Conservation (phyloP, 2,329 filamentous ascomycete genomes). For the Nakataea oryzae region DNA sequence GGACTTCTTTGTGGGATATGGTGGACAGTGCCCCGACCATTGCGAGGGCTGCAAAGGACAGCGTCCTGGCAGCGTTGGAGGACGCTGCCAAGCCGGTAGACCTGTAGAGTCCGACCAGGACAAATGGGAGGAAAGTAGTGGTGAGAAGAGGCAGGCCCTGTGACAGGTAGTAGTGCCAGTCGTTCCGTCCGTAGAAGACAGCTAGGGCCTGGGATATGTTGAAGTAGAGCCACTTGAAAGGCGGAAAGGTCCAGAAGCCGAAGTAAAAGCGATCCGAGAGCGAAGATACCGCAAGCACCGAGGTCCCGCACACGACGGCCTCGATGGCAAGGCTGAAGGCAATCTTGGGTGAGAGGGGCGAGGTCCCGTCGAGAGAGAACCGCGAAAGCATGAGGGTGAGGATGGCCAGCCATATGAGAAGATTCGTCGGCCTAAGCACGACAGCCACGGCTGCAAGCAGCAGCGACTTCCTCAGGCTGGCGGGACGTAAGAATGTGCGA, state of each 20-base stretch:
- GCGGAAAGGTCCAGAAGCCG: slow-evolving; percentile 76
- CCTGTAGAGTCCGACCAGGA: slow-evolving; percentile 51
- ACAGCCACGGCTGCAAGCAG: slow-evolving; percentile 71
- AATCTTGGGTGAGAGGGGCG: slow-evolving; percentile 30
- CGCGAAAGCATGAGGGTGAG: slow-evolving; percentile 31
- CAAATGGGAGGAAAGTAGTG: slow-evolving; percentile 74
- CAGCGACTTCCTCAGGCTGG: slow-evolving; percentile 55
- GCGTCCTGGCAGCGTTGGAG: slow-evolving; percentile 35
- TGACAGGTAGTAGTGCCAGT: slow-evolving; percentile 85
- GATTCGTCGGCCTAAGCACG: slow-evolving; percentile 80
- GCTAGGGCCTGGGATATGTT: slow-evolving; percentile 83
- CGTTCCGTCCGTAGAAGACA: slow-evolving; percentile 84
- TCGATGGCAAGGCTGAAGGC: slow-evolving; percentile 50
- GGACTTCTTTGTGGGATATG: slow-evolving; percentile 92
- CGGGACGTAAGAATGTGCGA: slow-evolving; percentile 1
- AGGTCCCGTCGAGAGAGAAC: slow-evolving; percentile 26
- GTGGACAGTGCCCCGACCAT: slow-evolving; percentile 58
- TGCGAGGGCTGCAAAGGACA: slow-evolving; percentile 47
- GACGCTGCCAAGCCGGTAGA: slow-evolving; percentile 24
- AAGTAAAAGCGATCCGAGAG: slow-evolving; percentile 72
- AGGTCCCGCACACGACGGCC: slow-evolving; percentile 49
- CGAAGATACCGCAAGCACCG: slow-evolving; percentile 52
- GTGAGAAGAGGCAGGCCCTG: slow-evolving; percentile 84
- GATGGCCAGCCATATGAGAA: slow-evolving; percentile 71
- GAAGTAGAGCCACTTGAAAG: slow-evolving; percentile 78